A percentile compares a stretch with the other conserved stretches of the same genome.
Conservation (phyloP, 129 eudicot genomes). For the Smallanthus sonchifolius region DNA sequence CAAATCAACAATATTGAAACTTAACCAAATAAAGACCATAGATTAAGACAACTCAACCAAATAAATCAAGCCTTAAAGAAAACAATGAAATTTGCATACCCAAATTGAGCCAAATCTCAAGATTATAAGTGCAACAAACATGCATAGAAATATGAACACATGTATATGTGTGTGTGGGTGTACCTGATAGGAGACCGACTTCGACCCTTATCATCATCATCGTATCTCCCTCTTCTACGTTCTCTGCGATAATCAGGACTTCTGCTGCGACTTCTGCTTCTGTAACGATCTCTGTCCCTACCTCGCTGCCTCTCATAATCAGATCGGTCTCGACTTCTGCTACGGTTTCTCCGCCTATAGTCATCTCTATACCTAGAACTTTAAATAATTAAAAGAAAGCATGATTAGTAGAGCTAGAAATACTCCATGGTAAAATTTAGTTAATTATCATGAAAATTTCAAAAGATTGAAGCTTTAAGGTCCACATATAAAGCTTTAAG, state of each 20-base stretch:
- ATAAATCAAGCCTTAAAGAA: neutral
- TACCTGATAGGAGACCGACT: constrained; percentile 81
- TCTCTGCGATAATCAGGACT: constrained; percentile 83
- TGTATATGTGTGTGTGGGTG: neutral
- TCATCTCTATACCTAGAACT: constrained; percentile 64
- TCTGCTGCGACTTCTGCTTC: constrained; percentile 71
- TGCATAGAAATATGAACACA: neutral
- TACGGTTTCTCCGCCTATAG: constrained; percentile 67
- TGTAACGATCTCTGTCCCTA: constrained; percentile 56
- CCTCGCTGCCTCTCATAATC: constrained; percentile 60
- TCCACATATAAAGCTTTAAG: neutral
- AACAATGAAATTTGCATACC: neutral
- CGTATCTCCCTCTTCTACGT: constrained; percentile 62
- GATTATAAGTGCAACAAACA: neutral
- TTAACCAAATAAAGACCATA: too few relatives aligned
- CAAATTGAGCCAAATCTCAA: neutral
- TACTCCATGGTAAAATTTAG: neutral
- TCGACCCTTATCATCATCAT: constrained; percentile 66
- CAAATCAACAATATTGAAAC: neutral
- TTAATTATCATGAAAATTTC: neutral
- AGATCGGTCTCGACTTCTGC: constrained; percentile 79
- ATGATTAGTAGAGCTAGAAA: neutral
- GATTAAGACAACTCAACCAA: neutral
- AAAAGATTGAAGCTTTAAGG: neutral
- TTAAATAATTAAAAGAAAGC: neutral